Evolutionary conservation across 306 rosid species (phyloP), one percentile per base, ranked within the genome.

Genomic region (Rosa multiflora): DNA sequence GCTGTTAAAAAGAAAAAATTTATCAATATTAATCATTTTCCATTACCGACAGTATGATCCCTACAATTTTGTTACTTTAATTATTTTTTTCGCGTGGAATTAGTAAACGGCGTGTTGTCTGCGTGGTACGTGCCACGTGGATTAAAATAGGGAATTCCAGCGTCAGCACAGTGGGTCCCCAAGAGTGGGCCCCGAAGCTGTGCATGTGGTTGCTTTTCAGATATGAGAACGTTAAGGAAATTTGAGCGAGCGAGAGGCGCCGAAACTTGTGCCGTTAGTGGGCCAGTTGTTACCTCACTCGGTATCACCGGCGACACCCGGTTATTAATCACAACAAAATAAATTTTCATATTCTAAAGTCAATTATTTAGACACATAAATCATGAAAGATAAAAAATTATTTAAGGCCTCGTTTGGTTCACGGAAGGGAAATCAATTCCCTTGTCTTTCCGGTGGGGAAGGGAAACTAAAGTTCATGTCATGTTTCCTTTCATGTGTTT

Each of bases 261-360:
- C 88, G 85, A 84, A 79, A 86, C 78, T 79, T 67, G 82, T 71
- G 87, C 90, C 13, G 6, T 71, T 73, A 53, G 49, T 64, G 79
- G 58, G 79, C 75, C 55, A 44, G 10, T 67, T 8, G 76, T n/a
- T 11, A 62, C 49, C 72, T 18, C 72, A 40, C 47, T 0, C 26
- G 39, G 10, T 32, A 14, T 56, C 32, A 87, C 88, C 81, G 80
- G 69, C 86, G 20, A 72, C 63, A 73, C 8, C 79, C 84, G 67
- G 88, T 84, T 23, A 64, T 84, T 23, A 64, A 12, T 72, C 77
- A 46, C n/a, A 32, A 32, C 37, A 32, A 32, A 32, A 32, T 32
- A 32, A 32, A 32, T 32, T 32, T 32, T 32, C 37, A 32, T 32
- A 32, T 32, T 32, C 37, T 32, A 32, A 32, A 32, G 37, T 32